Percentiles rank a stretch among this genome's conserved stretches.
Conservation (phyloP, 441 rosid genomes). For the Biscutella laevigata region DNA sequence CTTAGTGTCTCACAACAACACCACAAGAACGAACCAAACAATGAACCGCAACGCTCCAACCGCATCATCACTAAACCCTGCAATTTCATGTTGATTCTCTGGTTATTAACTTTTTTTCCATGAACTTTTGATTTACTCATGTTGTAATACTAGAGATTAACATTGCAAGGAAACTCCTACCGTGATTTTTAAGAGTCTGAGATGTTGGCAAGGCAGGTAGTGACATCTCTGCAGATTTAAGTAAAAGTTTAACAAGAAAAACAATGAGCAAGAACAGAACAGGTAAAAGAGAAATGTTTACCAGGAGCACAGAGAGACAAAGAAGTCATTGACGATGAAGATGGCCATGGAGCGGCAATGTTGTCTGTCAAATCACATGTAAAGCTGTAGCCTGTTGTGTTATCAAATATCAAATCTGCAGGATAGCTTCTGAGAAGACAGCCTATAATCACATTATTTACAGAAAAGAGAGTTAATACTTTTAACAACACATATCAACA, state of each 20-base stretch:
- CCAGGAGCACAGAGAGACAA: conserved; percentile 93
- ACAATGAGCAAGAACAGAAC: not conserved
- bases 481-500: not conserved
- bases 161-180: conserved; percentile 27
- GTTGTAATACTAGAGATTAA: not conserved
- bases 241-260: conserved; percentile 18
- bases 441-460: conserved; percentile 32
- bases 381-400: conserved; percentile 78
- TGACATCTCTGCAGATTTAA: conserved; percentile 71
- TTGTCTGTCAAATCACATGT: conserved; percentile 91
- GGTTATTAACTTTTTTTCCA: too few species aligned
- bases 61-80: conserved; percentile 13
- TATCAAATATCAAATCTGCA: conserved; percentile 73
- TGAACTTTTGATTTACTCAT: not conserved
- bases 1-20: conserved; percentile 22
- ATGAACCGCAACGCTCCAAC: not conserved
- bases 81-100: not conserved
- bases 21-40: conserved; percentile 15
- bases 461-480: conserved; percentile 2
- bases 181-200: conserved; percentile 56
- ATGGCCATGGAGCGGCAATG: conserved; percentile 95
- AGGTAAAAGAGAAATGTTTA: conserved; percentile 21
- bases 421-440: conserved; percentile 88
- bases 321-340: conserved; percentile 77
- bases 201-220: conserved; percentile 90